These are phyloP conservation scores for Penicillium sp. DNA, from an alignment of 2,329 filamentous ascomycete species.

Conservation along the genomic window DNA sequence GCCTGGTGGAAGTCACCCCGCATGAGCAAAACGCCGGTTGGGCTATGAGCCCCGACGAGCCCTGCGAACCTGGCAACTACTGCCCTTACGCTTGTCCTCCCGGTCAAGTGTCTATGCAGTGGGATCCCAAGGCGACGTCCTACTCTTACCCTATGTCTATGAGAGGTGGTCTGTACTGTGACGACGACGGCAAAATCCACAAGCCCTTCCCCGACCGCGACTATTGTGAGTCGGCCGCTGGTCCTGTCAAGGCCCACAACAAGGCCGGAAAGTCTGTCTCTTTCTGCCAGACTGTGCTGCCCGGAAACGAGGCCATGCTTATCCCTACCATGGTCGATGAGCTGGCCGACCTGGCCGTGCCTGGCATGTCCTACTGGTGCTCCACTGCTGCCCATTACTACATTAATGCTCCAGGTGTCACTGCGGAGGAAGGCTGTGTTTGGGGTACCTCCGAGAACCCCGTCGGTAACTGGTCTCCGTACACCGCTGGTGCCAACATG, in stretches of 20 bases:
- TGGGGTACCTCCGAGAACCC: slow-evolving; percentile 59
- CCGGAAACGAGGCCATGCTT: slow-evolving; percentile 72
- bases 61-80: slow-evolving; percentile 58
- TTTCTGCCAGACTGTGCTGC: slow-evolving; percentile 71
- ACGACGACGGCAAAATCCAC: slow-evolving; percentile 54
- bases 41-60: slow-evolving; percentile 68
- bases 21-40: slow-evolving; percentile 60
- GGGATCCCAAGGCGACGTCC: slow-evolving; percentile 59
- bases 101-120: slow-evolving; percentile 69
- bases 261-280: slow-evolving; percentile 55
- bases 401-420: slow-evolving; percentile 63
- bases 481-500: slow-evolving; percentile 67
- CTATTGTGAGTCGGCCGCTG: slow-evolving; percentile 63
- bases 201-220: slow-evolving; percentile 61
- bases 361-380: slow-evolving; percentile 61
- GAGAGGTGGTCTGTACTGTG: slow-evolving; percentile 67
- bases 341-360: slow-evolving; percentile 58
- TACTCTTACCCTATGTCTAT: slow-evolving; percentile 64
- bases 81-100: slow-evolving; percentile 70
- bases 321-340: slow-evolving; percentile 62
- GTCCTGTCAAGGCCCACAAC: slow-evolving; percentile 58
- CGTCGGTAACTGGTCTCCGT: slow-evolving; percentile 68
- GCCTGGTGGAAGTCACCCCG: slow-evolving; percentile 61
- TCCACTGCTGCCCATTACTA: slow-evolving; percentile 69
- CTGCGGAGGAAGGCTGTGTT: slow-evolving; percentile 54